These are phyloP conservation scores for Globisporangium canariense DNA, from an alignment of 352 stramenopile genomes.

Conservation along the genomic window DNA sequence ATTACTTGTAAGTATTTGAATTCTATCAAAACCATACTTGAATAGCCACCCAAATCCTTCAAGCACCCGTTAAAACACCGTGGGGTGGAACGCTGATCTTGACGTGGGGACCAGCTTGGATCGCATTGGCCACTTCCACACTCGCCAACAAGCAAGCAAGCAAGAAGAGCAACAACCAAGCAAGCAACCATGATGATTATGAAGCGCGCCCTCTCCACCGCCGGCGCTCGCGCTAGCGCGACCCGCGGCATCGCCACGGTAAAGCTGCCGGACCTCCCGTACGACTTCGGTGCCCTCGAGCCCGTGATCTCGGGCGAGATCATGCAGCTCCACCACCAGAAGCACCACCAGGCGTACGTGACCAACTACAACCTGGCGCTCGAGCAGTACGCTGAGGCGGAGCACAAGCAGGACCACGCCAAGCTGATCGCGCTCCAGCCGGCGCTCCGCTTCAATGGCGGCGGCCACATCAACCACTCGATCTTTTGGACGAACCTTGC, in stretches of 20 bases:
- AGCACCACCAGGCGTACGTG: slow-evolving; percentile 97
- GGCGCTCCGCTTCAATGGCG: slow-evolving; percentile 97
- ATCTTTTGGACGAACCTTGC: slow-evolving; percentile 99
- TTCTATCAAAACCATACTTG: neutral
- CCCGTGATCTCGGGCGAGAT: slow-evolving; percentile 87
- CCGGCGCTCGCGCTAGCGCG: slow-evolving; percentile 6
- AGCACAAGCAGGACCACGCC: slow-evolving; percentile 85
- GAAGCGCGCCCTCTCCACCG: slow-evolving; percentile 7
- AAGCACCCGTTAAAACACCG: neutral
- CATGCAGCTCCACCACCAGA: slow-evolving; percentile 95
- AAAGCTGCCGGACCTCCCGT: slow-evolving; percentile 79
- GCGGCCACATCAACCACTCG: slow-evolving; percentile 98
- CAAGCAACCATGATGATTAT: slow-evolving; percentile 5
- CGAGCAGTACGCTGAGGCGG: slow-evolving; percentile 92
- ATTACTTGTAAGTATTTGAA: neutral
- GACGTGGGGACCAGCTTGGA: neutral
- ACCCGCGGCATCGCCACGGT: slow-evolving; percentile 61
- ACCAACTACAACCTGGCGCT: slow-evolving; percentile 94
- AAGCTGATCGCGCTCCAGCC: slow-evolving; percentile 90
- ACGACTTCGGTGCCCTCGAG: slow-evolving; percentile 87
- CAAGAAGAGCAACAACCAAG: neutral
- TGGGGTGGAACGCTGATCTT: slow-evolving; percentile 1
- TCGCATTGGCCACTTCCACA: slow-evolving; percentile 1
- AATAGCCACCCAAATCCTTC: neutral
- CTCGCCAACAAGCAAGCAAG: neutral